A percentile compares a stretch with the other conserved stretches of the same genome.
Evolutionary conservation across 768 basidiomycete species (phyloP).

Genomic region (Tremella mesenterica): DNA sequence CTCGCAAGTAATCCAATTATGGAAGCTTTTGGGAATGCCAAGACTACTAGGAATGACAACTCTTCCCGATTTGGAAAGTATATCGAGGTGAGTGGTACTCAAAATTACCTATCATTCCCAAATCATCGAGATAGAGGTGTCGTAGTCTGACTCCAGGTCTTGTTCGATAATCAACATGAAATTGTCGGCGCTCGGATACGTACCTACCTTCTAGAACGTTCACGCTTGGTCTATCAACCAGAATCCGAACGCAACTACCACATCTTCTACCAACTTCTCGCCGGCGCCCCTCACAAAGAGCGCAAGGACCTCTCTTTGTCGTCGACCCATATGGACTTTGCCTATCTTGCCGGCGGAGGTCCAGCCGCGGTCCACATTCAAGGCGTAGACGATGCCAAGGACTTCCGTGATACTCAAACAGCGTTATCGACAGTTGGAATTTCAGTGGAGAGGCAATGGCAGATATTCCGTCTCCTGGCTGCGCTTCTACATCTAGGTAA

Average conservation of each 20-base stretch:
- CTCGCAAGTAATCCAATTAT: conserved; percentile 98
- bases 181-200: conserved; percentile 98
- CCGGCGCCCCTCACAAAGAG: conserved; percentile 89
- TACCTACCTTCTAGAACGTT: conserved; percentile 94
- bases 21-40: conserved; percentile 98
- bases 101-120: background rate
- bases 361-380: conserved; percentile 72
- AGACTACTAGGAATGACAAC: conserved; percentile 98
- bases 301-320: conserved; percentile 89
- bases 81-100: conserved; percentile 65
- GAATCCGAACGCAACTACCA: conserved; percentile 96
- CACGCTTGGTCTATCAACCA: conserved; percentile 94
- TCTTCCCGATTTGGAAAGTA: conserved; percentile 99
- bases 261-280: conserved; percentile 98
- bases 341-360: conserved; percentile 88
- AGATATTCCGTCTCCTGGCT: conserved; percentile 82
- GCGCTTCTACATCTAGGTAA: conserved; percentile 96
- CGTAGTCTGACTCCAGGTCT: conserved; percentile 55
- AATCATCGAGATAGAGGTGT: background rate
- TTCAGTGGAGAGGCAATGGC: conserved; percentile 93
- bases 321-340: conserved; percentile 73
- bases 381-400: conserved; percentile 92
- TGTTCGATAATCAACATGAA: conserved; percentile 89
- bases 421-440: conserved; percentile 96
- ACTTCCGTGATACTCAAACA: conserved; percentile 85